Base-by-base conservation (phyloP, 257 asterid genomes). In the Solanum medicagineum region DNA sequence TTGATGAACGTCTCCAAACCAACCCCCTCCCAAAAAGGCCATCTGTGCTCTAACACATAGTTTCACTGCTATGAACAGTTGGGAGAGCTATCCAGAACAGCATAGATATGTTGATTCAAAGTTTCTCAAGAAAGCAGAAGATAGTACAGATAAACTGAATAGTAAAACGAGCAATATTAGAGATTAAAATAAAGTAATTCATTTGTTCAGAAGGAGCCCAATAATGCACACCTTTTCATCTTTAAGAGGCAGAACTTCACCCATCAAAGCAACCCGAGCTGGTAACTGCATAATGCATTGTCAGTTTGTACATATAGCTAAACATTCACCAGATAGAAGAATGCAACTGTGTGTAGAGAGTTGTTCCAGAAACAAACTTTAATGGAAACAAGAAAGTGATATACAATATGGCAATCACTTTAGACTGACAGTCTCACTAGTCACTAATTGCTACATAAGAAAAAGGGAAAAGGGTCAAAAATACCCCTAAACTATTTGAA, bases 231-330 rank as follows among this genome's bases (percentile, higher is more conserved):
- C 98, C 98, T 95, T 96, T 65, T 91, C 93, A 87, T 90, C 96
- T 83, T 87, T 90, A 87, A 94, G 97, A 80, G 86, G 94, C 68
- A 91, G 74, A 68, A 89, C 89, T 84, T 95, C 99, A 66, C 99
- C 99, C 49, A 91, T 90, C 85, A 96, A 85, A 88, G 98, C 98
- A 92, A 96, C 92, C 85, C 99, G 93, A 86, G 94, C 91, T 59
- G 98, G 99, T 56, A 89, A 88, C 98, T 96, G 97, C 91, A 87
- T 81, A 51, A 65, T 56, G 80, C 22, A 73, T 54, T 83, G 71
- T 83, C 69, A 84, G 87, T 73, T 62, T 47, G 40, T 49, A 51
- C 62, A 75, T 8, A 47, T 47, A 49, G 62, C 62, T 49, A 75
- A 49, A 75, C 56, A 75, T 83, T 36, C 86, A 53, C 86, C 86